Conservation (phyloP, 768 basidiomycete species). For the Tricholomella constricta region DNA sequence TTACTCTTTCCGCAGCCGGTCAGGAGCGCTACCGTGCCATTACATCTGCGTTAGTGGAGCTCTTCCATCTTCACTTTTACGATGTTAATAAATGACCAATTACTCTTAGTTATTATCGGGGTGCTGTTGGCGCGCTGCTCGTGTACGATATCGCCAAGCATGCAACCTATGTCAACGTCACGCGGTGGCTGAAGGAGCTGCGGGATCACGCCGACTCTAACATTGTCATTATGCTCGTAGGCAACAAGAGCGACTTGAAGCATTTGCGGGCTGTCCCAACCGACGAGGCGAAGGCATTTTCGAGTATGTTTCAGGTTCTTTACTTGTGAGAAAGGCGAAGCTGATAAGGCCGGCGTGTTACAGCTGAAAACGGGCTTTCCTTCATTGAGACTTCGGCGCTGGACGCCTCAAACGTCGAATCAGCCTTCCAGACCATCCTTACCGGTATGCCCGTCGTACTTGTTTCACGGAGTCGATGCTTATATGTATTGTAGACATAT, state of each 20-base stretch:
- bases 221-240: conserved; percentile 95
- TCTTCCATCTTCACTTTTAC: conserved; percentile 2
- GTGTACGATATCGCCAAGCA: conserved; percentile 96
- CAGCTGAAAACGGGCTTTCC: conserved; percentile 88
- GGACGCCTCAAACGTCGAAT: conserved; percentile 98
- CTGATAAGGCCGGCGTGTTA: conserved; percentile 8
- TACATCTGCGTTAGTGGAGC: conserved; percentile 81
- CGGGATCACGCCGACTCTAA: conserved; percentile 93
- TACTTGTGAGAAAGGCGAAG: neutral
- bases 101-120: conserved; percentile 85
- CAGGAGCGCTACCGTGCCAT: conserved; percentile 98
- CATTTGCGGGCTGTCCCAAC: conserved; percentile 95
- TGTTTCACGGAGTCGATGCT: neutral
- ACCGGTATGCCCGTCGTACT: conserved; percentile 57
- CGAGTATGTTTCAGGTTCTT: conserved; percentile 55
- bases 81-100: neutral
- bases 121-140: conserved; percentile 89
- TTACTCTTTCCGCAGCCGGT: conserved; percentile 59
- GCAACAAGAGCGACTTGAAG: conserved; percentile 99
- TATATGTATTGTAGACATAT: conserved; percentile 70
- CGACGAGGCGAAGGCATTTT: conserved; percentile 93
- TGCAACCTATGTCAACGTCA: conserved; percentile 91
- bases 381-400: conserved; percentile 99
- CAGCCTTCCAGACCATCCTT: conserved; percentile 96
- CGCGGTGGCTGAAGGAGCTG: conserved; percentile 95